Evolutionary conservation across 345 rosid species (phyloP).

Genomic region (Gossypioides kirkii): DNA sequence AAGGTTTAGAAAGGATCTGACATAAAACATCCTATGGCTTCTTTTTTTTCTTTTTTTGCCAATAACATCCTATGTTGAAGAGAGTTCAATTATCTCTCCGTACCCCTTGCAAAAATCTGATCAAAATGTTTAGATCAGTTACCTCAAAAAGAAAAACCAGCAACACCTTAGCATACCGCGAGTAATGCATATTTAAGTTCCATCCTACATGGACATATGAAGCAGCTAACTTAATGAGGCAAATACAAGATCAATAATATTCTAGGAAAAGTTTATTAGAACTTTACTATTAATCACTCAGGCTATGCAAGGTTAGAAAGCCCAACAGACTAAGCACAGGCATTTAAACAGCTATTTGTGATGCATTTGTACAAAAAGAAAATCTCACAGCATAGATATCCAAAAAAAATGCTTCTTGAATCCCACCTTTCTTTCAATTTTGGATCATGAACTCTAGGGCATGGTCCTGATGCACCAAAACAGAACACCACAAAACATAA

Average conservation of each 20-base stretch:
- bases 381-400: background rate
- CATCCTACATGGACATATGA: slow-evolving; percentile 19
- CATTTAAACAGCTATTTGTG: background rate
- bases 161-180: slow-evolving; percentile 23
- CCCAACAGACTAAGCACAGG: background rate
- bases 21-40: background rate
- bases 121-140: slow-evolving; percentile 22
- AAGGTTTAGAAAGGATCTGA: background rate
- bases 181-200: slow-evolving; percentile 17
- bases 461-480: slow-evolving; percentile 55
- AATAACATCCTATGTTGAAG: background rate
- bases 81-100: background rate
- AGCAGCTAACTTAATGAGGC: slow-evolving; percentile 15
- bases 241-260: background rate
- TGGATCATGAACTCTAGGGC: slow-evolving; percentile 85
- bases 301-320: background rate
- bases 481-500: background rate
- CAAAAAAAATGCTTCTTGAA: slow-evolving; percentile 1
- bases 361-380: background rate
- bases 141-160: slow-evolving; percentile 24
- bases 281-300: background rate
- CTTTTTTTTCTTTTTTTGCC: background rate
- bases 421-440: slow-evolving; percentile 94
- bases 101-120: slow-evolving; percentile 14
- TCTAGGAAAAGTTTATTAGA: background rate